Base-by-base conservation (phyloP, 805 yeast genomes). In the Sugiyamaella chiloensis region DNA sequence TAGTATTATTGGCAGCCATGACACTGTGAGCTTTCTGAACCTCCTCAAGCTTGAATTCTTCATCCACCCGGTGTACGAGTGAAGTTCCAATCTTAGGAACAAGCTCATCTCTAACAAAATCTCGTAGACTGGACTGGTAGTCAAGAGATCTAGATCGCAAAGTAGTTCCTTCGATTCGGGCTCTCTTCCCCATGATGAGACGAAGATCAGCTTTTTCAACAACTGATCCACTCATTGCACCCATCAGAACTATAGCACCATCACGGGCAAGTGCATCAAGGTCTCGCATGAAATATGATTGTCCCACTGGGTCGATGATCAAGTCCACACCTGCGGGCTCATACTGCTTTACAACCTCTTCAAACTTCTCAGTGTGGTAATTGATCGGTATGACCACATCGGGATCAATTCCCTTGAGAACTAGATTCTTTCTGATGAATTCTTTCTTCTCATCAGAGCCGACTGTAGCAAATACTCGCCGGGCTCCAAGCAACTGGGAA, bases 401-500 rank as follows among this genome's bases (percentile, higher is more conserved):
- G 7, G 44, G 45, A 9, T 60, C 50, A 1, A 56, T 55, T 0
- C 55, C 59, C 2, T 46, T 48, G n/a, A 61, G 44, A 17, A 17
- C 40, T 19, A 58, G 49, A n/a, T 49, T 40, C 3, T 46, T 24
- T 42, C 40, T 40, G 14, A 64, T 54, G 16, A 54, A 59, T 21
- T 49, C 42, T 31, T 46, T 52, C 41, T 66, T 64, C 2, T 46
- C 56, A 19, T 59, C 62, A 12, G 59, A 30, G 5, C 67, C 65
- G 0, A 62, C 67, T 0, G 68, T 61, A 4, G 69, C 63, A 40
- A 61, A 67, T 3, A 69, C 58, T 4, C 61, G 58, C 1, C 66
- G 55, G 34, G 69, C 67, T 0, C 69, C 69, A 1, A 64, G 52
- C 4, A 58, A 21, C 43, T 66, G 69, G n/a, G 70, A 70, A 17